These are phyloP conservation scores for Metschnikowia gelsemii DNA, from an alignment of 805 yeast species.

Conservation along the genomic window DNA sequence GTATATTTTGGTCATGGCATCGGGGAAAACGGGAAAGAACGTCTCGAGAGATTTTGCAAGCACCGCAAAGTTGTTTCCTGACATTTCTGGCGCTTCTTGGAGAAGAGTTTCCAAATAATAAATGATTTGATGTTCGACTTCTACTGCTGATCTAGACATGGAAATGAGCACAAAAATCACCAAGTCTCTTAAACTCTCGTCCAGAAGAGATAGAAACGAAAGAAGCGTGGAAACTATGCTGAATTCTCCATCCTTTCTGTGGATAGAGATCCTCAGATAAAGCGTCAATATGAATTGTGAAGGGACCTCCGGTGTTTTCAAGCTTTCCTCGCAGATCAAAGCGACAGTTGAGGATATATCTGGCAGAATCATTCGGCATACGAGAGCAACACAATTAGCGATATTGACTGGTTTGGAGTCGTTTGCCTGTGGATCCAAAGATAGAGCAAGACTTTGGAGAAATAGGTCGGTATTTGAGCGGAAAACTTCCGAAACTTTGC, in stretches of 20 bases:
- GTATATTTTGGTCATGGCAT: constrained; percentile 13
- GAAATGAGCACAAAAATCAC: constrained; percentile 4
- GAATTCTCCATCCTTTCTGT: neutral
- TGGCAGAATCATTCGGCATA: neutral
- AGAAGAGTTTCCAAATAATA: constrained; percentile 1
- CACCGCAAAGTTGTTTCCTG: neutral
- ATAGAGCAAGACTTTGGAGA: constrained; percentile 1
- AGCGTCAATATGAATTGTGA: constrained; percentile 7
- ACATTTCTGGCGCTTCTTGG: constrained; percentile 1
- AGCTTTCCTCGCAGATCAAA: neutral
- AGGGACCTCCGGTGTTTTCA: neutral
- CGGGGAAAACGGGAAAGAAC: constrained; percentile 17
- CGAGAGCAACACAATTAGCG: neutral
- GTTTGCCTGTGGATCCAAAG: neutral
- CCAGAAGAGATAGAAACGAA: neutral
- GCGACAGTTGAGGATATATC: neutral
- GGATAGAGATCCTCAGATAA: constrained; percentile 7
- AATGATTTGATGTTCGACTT: neutral
- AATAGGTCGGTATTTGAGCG: neutral
- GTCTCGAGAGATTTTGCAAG: constrained; percentile 14
- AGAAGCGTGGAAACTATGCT: constrained; percentile 7
- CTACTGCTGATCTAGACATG: neutral
- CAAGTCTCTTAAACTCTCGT: neutral
- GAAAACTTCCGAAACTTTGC: neutral
- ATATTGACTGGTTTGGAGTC: neutral